Evolutionary conservation across 2,329 filamentous ascomycete species (phyloP), one percentile per base, ranked within the genome.

Genomic region (Colletotrichum sojae): DNA sequence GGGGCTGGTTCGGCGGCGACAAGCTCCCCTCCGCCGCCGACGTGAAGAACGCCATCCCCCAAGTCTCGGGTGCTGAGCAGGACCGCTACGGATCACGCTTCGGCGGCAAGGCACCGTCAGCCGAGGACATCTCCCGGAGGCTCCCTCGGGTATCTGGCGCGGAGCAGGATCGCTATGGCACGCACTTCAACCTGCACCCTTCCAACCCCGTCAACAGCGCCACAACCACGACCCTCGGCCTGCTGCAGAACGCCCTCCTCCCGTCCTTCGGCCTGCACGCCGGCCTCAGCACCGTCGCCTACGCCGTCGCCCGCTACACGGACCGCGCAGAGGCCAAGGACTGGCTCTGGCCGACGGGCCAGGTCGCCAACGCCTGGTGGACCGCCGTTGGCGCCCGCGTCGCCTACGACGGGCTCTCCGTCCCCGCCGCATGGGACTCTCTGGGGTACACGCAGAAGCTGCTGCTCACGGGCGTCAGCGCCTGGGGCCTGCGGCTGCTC

Each of bases 321-420:
- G 77, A 88, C 73, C 81, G 83, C n/a, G 83, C 86, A 10, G 88
- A 90, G 64, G 79, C 83, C n/a, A 91, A 90, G 73, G 88, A 91
- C 75, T 88, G 84, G 81, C 77, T 88, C 6, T 90, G 88, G 87
- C 86, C 87, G 1, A 78, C 82, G 4, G 85, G 81, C 2, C 86
- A 86, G 73, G 83, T 90, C 10, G 76, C 82, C 65, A 90, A 89
- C 74, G 87, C 86, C 6, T 90, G 88, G 88, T 90, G 87, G 85
- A 85, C 82, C 63, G 86, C 88, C 22, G 77, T 90, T 49, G 87
- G 88, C 15, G 80, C 82, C n/a, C 84, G 83, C 5, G 79, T 88
- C 12, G 75, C 81, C 55, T 78, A 82, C 64, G 79, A 83, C 36
- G 82, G 84, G 1, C 75, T 86, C 20, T 82, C 85, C 0, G 66